These are phyloP conservation scores for Diaporthe amygdali DNA, from an alignment of 2,329 filamentous ascomycete species.

Conservation along the genomic window DNA sequence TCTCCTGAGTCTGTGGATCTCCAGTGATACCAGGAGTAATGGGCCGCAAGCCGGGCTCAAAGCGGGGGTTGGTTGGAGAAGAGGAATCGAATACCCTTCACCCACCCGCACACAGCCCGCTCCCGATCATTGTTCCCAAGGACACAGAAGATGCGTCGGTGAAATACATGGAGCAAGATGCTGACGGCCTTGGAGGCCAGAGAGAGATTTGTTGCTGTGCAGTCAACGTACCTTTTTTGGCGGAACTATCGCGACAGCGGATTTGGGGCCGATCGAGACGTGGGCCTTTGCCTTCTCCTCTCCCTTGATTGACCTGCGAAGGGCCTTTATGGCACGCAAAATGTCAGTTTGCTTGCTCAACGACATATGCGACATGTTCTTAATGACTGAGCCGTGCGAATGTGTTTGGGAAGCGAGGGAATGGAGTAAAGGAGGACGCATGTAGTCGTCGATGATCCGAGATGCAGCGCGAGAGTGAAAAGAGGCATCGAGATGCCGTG, in stretches of 20 bases:
- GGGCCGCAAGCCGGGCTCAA: constrained; percentile 6
- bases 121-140: neutral
- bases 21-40: neutral
- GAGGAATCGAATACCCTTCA: constrained; percentile 13
- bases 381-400: neutral
- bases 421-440: neutral
- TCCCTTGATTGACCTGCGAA: constrained; percentile 88
- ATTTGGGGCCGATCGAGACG: constrained; percentile 81
- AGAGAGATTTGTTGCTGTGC: neutral
- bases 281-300: constrained; percentile 76
- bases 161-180: neutral
- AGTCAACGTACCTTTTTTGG: constrained; percentile 80
- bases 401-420: constrained; percentile 21
- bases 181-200: neutral
- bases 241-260: constrained; percentile 85
- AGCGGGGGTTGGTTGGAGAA: constrained; percentile 22
- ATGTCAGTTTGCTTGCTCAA: constrained; percentile 41
- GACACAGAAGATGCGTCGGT: constrained; percentile 9
- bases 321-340: constrained; percentile 64
- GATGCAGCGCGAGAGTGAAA: neutral
- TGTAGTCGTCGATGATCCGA: neutral
- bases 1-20: neutral
- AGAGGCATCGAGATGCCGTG: neutral
- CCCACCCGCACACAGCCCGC: constrained; percentile 7
- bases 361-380: constrained; percentile 8